Evolutionary conservation across 257 asterid species (phyloP).

Genomic region (Haberlea rhodopensis): DNA sequence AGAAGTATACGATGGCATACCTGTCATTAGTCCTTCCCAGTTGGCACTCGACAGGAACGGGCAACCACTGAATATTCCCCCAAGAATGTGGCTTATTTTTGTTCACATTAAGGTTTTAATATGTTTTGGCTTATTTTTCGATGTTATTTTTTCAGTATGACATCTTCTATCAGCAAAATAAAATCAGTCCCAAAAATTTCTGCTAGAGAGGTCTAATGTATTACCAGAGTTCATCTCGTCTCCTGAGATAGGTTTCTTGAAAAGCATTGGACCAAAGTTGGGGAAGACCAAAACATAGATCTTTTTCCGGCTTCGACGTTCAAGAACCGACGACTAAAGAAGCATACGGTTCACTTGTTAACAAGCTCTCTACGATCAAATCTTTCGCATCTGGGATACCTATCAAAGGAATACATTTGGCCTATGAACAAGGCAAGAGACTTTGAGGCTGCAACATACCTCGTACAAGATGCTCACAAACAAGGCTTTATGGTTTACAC

Average conservation of each 20-base stretch:
- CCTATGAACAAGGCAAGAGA: conserved; percentile 42
- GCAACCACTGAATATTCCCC: conserved; percentile 24
- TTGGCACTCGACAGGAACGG: conserved; percentile 22
- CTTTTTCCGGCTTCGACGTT: conserved; percentile 43
- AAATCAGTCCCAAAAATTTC: conserved; percentile 40
- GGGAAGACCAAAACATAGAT: conserved; percentile 46
- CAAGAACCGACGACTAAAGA: conserved; percentile 64
- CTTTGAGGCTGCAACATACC: conserved; percentile 58
- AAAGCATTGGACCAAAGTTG: conserved; percentile 43
- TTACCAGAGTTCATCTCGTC: conserved; percentile 81
- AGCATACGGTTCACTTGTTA: conserved; percentile 46
- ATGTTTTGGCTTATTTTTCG: neutral
- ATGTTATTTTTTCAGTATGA: conserved; percentile 48
- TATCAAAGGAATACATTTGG: conserved; percentile 76
- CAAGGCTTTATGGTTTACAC: conserved; percentile 67
- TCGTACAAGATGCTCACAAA: conserved; percentile 80
- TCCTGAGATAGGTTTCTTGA: conserved; percentile 90
- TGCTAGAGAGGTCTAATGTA: conserved; percentile 27
- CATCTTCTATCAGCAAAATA: conserved; percentile 64
- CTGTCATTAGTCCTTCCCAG: conserved; percentile 33
- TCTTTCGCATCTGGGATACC: conserved; percentile 69
- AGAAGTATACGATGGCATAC: conserved; percentile 37
- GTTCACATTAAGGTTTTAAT: neutral
- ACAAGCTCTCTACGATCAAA: conserved; percentile 53
- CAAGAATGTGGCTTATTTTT: conserved; percentile 52